These are phyloP conservation scores for Candida succiphila DNA, from an alignment of 805 yeast genomes.

Conservation along the genomic window DNA sequence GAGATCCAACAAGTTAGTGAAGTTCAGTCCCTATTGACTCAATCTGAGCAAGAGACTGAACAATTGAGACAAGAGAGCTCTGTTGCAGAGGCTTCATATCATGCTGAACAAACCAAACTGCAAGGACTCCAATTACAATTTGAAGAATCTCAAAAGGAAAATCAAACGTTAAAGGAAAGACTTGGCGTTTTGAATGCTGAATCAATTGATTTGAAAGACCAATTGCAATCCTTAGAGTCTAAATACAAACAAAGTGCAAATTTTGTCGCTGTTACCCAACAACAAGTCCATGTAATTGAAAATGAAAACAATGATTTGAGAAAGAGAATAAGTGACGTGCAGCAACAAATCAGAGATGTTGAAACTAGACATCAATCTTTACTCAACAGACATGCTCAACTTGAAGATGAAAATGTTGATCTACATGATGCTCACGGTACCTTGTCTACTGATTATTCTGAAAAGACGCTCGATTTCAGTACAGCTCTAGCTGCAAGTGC, in stretches of 20 bases:
- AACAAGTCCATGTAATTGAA: constrained; percentile 60
- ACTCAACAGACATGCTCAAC: constrained; percentile 8
- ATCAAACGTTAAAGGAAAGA: constrained; percentile 55
- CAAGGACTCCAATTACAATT: constrained; percentile 49
- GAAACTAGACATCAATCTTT: constrained; percentile 15
- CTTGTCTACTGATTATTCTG: constrained; percentile 20
- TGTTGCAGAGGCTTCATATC: constrained; percentile 68
- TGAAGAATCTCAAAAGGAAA: constrained; percentile 62
- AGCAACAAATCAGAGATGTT: constrained; percentile 16
- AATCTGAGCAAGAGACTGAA: constrained; percentile 58
- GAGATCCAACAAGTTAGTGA: constrained; percentile 71
- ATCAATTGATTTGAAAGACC: constrained; percentile 46
- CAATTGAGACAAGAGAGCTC: constrained; percentile 62
- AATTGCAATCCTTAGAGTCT: constrained; percentile 38
- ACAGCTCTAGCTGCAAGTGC: constrained; percentile 6
- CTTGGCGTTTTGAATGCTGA: constrained; percentile 61
- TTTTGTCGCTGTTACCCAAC: constrained; percentile 51
- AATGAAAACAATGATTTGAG: constrained; percentile 26
- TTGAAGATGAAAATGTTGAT: constrained; percentile 30
- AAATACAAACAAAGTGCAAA: constrained; percentile 56
- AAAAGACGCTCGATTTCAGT: constrained; percentile 17
- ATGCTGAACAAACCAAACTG: constrained; percentile 57
- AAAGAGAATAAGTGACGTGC: constrained; percentile 10
- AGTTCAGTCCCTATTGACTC: constrained; percentile 52
- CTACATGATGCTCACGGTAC: constrained; percentile 25